Evolutionary conservation across 441 rosid genomes (phyloP), one percentile per base, ranked within the genome.

Genomic region (Brassica hybrid): DNA sequence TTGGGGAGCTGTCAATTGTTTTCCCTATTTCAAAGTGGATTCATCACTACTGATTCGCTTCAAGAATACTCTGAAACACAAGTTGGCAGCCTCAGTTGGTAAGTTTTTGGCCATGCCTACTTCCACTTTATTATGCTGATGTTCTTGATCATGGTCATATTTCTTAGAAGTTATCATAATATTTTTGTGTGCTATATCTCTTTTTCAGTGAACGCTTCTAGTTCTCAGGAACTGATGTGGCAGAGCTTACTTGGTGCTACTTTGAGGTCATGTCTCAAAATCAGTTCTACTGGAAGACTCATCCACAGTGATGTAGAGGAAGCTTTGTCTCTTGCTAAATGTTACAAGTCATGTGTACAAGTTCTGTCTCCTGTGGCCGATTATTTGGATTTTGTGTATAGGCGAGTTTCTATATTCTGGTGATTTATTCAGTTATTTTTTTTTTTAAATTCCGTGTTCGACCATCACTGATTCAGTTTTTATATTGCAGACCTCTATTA

Each of bases 341-440:
- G 80, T 45, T 84, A 86, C 85, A 88, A 83, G 68, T 86, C 90
- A 62, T 92, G 94, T 68, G 73, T 82, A 13, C 91, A 86, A 75
- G 89, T 90, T 13, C 84, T 92, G 72, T 80, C 79, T 72, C 85
- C 96, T 67, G 88, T 84, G 71, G 96, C 96, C 71, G 91, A 94
- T 79, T 92, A 78, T 83, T 80, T 94, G 75, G 94, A 92, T 85
- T 58, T 45, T 61, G 67, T 82, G 80, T 73, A 83, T 71, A 84
- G 90, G 97, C 89, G 84, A 67, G 88, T 76, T 80, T 65, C 63
- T 62, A 59, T 73, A 36, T 61, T 60, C n/a, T 41, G 43, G 45
- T 72, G 75, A 45, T 25, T 38, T 54, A 23, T 9, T 25, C 36
- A 58, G n/a, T 27, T 23, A 2, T 36, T 38, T 38, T 38, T 1